A percentile compares a stretch with the other conserved stretches of the same genome.
Evolutionary conservation across 2,329 filamentous ascomycete genomes (phyloP).

Genomic region (Mariannaea sp.): DNA sequence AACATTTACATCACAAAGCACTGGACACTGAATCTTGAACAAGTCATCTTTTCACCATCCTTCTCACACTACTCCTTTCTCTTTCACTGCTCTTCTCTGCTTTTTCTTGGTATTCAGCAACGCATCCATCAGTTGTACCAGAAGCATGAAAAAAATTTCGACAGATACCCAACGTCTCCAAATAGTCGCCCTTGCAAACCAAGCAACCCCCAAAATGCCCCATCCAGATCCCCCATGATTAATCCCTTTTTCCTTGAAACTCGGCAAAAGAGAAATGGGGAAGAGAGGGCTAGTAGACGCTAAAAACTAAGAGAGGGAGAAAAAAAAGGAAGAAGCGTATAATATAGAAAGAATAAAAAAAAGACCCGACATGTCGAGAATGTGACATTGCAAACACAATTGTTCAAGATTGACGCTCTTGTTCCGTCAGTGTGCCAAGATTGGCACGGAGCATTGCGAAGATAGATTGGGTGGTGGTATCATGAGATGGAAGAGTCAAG

Average conservation of each 20-base stretch:
- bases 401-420: constrained; percentile 8
- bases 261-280: background rate
- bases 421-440: constrained; percentile 22
- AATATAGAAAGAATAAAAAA: constrained; percentile 6
- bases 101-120: constrained; percentile 10
- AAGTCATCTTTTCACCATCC: constrained; percentile 13
- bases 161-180: constrained; percentile 22
- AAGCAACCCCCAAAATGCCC: constrained; percentile 1
- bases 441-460: constrained; percentile 20
- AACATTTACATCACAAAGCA: background rate
- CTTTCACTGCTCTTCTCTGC: background rate
- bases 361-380: too few species aligned
- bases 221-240: constrained; percentile 11
- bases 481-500: constrained; percentile 31
- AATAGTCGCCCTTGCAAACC: constrained; percentile 1
- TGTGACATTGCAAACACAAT: constrained; percentile 3
- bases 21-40: constrained; percentile 5
- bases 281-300: constrained; percentile 4
- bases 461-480: constrained; percentile 26
- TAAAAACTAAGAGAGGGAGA: constrained; percentile 4
- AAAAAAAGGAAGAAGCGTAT: constrained; percentile 5
- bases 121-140: constrained; percentile 6
- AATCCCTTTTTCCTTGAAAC: constrained; percentile 1
- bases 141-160: constrained; percentile 5
- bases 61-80: constrained; percentile 1